Conservation (phyloP, 129 eudicot genomes). For the Chrysanthemum lavandulifolium region DNA sequence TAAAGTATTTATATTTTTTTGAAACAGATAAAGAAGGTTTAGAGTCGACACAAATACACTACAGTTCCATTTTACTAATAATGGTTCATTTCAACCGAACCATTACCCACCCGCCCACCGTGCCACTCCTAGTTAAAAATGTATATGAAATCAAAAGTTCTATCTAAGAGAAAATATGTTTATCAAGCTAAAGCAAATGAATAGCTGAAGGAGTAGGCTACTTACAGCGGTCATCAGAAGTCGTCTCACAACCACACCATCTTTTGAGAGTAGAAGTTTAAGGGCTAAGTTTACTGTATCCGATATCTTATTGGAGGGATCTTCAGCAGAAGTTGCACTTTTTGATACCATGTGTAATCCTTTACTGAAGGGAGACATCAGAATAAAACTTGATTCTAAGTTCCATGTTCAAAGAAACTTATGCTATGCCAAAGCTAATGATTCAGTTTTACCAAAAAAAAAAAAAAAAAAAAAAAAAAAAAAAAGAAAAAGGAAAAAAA, state of each 20-base stretch:
- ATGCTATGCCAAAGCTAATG: neutral
- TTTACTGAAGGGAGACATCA: constrained; percentile 52
- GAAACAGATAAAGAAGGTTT: no score
- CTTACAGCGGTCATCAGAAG: constrained; percentile 91
- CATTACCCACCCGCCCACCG: no score
- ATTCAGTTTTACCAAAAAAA: neutral
- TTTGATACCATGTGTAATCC: constrained; percentile 41
- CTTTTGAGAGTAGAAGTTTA: constrained; percentile 69
- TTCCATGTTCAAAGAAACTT: constrained; percentile 13
- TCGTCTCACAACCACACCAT: constrained; percentile 84
- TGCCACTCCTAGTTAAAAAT: neutral
- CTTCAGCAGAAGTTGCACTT: constrained; percentile 29
- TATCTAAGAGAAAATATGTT: neutral
- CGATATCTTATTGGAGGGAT: constrained; percentile 38
- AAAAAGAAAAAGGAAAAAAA: neutral
- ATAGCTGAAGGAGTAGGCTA: constrained; percentile 23
- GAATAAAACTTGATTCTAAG: constrained; percentile 17
- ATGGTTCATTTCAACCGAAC: no score
- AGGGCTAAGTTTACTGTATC: constrained; percentile 64
- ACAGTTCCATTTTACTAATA: no score
- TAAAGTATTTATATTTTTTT: no score
- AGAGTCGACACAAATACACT: no score
- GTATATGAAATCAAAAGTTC: neutral
- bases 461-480: no score
- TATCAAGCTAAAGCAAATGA: neutral